These are phyloP conservation scores for Bruguiera parviflora DNA, from an alignment of 345 rosid genomes.

Conservation along the genomic window DNA sequence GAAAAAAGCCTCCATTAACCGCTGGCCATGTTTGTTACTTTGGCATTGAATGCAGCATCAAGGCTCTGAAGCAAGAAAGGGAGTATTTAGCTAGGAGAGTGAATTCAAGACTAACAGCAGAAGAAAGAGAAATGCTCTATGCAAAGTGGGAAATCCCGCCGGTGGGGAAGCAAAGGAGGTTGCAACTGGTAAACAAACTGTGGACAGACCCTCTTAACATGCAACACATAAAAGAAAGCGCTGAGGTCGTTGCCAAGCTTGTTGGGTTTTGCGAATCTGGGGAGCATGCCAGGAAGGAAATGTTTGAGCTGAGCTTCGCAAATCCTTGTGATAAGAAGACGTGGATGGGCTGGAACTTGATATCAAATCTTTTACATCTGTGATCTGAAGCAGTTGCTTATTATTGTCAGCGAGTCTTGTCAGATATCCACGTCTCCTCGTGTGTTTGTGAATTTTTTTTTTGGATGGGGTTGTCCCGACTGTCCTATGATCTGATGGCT, in stretches of 20 bases:
- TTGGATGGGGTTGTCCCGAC: too few relatives aligned
- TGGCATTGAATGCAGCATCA: conserved; percentile 46
- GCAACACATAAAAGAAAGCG: conserved; percentile 73
- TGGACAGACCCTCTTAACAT: conserved; percentile 83
- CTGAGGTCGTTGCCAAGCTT: conserved; percentile 74
- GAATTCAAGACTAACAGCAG: conserved; percentile 60
- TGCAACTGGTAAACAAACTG: conserved; percentile 74
- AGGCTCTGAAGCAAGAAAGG: conserved; percentile 82
- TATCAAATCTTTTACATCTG: conserved; percentile 66
- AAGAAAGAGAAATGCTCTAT: conserved; percentile 78
- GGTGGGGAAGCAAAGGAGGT: conserved; percentile 77
- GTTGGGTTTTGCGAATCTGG: conserved; percentile 85
- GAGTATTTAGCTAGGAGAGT: conserved; percentile 84
- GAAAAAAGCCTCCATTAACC: background rate
- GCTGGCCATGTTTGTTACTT: background rate
- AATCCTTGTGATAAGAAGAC: conserved; percentile 77
- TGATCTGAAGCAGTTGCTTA: conserved; percentile 7
- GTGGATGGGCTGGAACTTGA: conserved; percentile 96
- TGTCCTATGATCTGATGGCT: background rate
- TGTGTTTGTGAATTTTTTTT: too few relatives aligned
- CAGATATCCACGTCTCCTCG: too few relatives aligned
- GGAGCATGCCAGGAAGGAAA: conserved; percentile 73
- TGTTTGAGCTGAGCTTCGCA: conserved; percentile 80
- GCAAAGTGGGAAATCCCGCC: conserved; percentile 81
- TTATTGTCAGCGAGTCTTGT: too few relatives aligned